These are phyloP conservation scores for Taiozyma onychis DNA, from an alignment of 1,139 yeast species.

Conservation along the genomic window DNA sequence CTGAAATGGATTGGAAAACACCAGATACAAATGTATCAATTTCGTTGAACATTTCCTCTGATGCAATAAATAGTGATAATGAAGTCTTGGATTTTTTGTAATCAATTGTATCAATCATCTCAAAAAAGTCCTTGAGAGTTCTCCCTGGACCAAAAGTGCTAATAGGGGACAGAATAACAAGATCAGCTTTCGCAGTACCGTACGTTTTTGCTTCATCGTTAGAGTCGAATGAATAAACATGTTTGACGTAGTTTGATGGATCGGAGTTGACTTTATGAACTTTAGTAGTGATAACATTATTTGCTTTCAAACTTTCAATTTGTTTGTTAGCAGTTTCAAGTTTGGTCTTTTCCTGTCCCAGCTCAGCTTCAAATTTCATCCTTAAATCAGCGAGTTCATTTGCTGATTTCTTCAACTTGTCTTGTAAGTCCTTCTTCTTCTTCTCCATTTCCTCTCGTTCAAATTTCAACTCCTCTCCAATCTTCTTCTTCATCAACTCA, in stretches of 20 bases:
- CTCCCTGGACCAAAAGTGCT: conserved; percentile 9
- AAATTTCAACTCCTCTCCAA: conserved; percentile 11
- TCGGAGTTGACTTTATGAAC: not conserved
- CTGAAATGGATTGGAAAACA: conserved; percentile 4
- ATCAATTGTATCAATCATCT: conserved; percentile 4
- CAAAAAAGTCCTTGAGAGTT: conserved; percentile 10
- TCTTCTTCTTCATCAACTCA: conserved; percentile 17
- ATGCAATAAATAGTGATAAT: conserved; percentile 13
- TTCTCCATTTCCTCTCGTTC: conserved; percentile 12
- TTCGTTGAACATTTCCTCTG: conserved; percentile 3
- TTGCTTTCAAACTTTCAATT: not conserved
- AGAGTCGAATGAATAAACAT: conserved; percentile 8
- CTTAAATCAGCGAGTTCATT: conserved; percentile 2
- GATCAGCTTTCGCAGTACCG: conserved; percentile 11
- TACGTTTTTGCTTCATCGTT: not conserved
- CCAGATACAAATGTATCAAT: conserved; percentile 5
- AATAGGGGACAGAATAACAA: conserved; percentile 12
- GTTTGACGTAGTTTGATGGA: not conserved
- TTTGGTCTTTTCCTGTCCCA: conserved; percentile 8
- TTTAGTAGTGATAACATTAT: not conserved
- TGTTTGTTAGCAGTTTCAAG: not conserved
- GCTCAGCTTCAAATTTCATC: not conserved
- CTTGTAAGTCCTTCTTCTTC: conserved; percentile 7
- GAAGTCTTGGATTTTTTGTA: conserved; percentile 10
- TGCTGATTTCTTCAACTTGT: conserved; percentile 5